phyloP scores from a whole-genome alignment of 306 rosid genomes.

The Trifolium repens region DNA sequence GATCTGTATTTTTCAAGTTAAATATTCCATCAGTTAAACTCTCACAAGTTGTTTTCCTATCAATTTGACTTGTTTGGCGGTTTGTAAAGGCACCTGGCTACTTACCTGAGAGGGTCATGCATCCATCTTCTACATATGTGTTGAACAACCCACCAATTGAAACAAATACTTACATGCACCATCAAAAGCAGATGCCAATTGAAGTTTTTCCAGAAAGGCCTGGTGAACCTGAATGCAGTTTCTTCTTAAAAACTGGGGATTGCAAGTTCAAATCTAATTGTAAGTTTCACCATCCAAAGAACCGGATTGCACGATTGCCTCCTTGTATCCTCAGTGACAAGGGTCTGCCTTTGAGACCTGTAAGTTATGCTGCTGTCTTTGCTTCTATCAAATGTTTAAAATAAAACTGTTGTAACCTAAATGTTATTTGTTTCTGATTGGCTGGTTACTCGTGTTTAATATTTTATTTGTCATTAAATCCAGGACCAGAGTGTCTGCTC shows the following conservation, averaged over 20 bases:
- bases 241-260: conserved; percentile 85
- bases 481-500: conserved; percentile 85
- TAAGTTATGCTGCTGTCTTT: conserved; percentile 51
- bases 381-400: background rate
- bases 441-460: conserved; percentile 21
- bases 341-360: conserved; percentile 97
- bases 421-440: background rate
- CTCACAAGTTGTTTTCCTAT: conserved; percentile 20
- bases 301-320: conserved; percentile 50
- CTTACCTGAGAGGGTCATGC: conserved; percentile 67
- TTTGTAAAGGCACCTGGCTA: conserved; percentile 71
- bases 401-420: background rate
- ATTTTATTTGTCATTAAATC: conserved; percentile 37
- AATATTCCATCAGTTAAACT: conserved; percentile 11
- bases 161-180: conserved; percentile 59
- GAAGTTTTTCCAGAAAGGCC: conserved; percentile 90
- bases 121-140: conserved; percentile 61
- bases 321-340: conserved; percentile 73
- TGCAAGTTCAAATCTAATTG: conserved; percentile 85
- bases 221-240: conserved; percentile 90
- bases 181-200: conserved; percentile 52
- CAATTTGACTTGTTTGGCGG: conserved; percentile 38
- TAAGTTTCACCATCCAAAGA: conserved; percentile 94
- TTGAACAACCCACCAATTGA: conserved; percentile 62
- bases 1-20: background rate